Conservation (phyloP, 2,329 filamentous ascomycete genomes). For the Aspergillus aculeatinus region DNA sequence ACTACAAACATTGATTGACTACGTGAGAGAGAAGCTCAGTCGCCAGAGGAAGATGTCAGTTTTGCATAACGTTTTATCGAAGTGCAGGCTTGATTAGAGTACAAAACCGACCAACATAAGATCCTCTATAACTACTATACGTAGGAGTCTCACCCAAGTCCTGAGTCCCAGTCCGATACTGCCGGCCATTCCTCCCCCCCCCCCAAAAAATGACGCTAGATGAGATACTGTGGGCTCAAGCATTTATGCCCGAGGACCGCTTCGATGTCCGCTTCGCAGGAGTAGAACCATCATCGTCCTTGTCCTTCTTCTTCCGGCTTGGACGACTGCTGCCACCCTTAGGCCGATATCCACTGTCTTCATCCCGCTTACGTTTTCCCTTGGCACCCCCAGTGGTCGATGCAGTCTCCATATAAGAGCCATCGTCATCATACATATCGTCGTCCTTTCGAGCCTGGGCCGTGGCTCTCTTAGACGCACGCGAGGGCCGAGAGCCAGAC, state of each 20-base stretch:
- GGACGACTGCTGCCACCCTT: conserved; percentile 46
- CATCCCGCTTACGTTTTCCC: conserved; percentile 49
- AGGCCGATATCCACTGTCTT: conserved; percentile 48
- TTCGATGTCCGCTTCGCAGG: conserved; percentile 32
- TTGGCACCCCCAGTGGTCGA: conserved; percentile 33
- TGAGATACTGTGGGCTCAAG: conserved; percentile 17
- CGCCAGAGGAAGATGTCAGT: background rate
- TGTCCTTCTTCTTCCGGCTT: conserved; percentile 43
- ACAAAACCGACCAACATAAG: background rate
- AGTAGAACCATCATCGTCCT: conserved; percentile 39
- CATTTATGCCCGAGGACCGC: conserved; percentile 28
- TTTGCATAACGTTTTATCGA: background rate
- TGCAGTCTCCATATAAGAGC: conserved; percentile 38
- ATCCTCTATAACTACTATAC: background rate
- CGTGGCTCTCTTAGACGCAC: conserved; percentile 43
- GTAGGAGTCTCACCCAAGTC: background rate
- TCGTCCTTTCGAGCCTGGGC: conserved; percentile 41
- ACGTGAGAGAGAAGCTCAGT: too few species aligned
- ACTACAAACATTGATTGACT: too few species aligned
- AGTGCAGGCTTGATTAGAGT: background rate
- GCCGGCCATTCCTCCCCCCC: too few species aligned
- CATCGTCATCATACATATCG: conserved; percentile 46
- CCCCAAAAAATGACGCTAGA: background rate
- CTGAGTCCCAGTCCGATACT: too few species aligned
- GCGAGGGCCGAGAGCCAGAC: conserved; percentile 39